Evolutionary conservation across 2,329 filamentous ascomycete species (phyloP).

Genomic region (Aspergillus alliaceus): DNA sequence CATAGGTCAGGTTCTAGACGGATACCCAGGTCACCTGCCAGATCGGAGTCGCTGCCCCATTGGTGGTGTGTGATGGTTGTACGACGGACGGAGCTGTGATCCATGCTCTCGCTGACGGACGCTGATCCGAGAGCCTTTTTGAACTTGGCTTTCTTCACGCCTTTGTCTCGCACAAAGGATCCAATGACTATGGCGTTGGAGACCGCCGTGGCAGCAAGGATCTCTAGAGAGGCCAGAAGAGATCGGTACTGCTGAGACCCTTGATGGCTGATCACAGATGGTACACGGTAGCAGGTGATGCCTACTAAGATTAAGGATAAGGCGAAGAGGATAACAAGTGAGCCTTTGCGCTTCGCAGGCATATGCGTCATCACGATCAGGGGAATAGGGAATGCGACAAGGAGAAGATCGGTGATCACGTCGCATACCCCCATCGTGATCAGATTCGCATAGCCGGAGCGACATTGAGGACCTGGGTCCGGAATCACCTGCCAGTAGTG

Average conservation of each 20-base stretch:
- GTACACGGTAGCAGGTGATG: constrained; percentile 79
- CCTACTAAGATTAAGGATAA: constrained; percentile 77
- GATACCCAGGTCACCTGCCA: constrained; percentile 77
- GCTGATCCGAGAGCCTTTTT: constrained; percentile 46
- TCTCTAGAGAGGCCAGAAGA: constrained; percentile 83
- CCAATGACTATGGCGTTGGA: constrained; percentile 89
- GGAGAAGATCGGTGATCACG: constrained; percentile 81
- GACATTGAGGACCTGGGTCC: constrained; percentile 81
- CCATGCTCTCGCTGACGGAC: constrained; percentile 51
- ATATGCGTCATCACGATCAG: constrained; percentile 81
- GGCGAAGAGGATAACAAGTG: constrained; percentile 78
- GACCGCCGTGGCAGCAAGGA: constrained; percentile 81
- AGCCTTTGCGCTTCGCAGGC: constrained; percentile 72
- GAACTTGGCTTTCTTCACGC: constrained; percentile 85
- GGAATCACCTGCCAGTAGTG: constrained; percentile 82
- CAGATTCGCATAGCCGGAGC: constrained; percentile 82
- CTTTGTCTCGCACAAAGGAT: constrained; percentile 87
- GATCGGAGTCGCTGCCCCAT: constrained; percentile 89
- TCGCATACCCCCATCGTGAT: constrained; percentile 89
- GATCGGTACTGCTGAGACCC: constrained; percentile 85
- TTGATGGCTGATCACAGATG: constrained; percentile 67
- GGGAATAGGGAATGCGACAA: constrained; percentile 85
- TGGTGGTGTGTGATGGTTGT: constrained; percentile 65
- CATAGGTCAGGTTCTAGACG: constrained; percentile 57
- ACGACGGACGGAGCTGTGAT: constrained; percentile 38